Evolutionary conservation across 2,329 filamentous ascomycete genomes (phyloP), one percentile per base, ranked within the genome.

Genomic region (Microcyclospora pomicola): DNA sequence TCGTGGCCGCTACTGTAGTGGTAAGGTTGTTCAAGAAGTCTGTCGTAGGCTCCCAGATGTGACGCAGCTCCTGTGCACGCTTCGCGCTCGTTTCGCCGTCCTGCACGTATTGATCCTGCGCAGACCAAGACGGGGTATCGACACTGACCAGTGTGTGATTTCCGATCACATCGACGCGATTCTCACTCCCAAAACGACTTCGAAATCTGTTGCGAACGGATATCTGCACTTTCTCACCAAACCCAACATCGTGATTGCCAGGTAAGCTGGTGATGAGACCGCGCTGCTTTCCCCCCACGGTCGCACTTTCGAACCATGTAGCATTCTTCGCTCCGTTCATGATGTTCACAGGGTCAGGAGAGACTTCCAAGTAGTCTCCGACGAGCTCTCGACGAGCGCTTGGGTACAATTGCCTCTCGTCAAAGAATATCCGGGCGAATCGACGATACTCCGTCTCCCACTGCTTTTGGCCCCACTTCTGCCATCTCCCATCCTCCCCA

Each of bases 141-240:
- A 98, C 72, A 1, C 85, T 92, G 14, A 98, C 83, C 55, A 98
- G 86, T 0, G 85, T 92, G 58, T 98, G 91, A 54, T 98, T 98
- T 10, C 84, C 91, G 37, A 96, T 71, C 5, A 96, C 72, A 57
- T 96, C 86, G 14, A 98, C 77, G 7, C 84, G 72, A 59, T 95
- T 96, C n/a, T 79, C 75, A 39, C 91, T 80, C 4, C 91, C 91
- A 61, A 98, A 96, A 55, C 80, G 94, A 3, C 80, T 75, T 52
- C 80, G 75, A 58, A 96, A 98, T 12, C 91, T 71, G 50, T 91
- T 71, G 36, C 87, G 74, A 27, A 94, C 84, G 0, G 81, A 69
- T 7, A 80, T 56, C 55, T 94, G 84, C 34, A 98, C 78, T 33
- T 87, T 82, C 15, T 77, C 77, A 2, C 84, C 88, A 54, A 96